A percentile compares a stretch with the other conserved stretches of the same genome.
These are phyloP conservation scores for Penicillium simplicissimum DNA, from an alignment of 495 filamentous ascomycete species.

Conservation along the genomic window DNA sequence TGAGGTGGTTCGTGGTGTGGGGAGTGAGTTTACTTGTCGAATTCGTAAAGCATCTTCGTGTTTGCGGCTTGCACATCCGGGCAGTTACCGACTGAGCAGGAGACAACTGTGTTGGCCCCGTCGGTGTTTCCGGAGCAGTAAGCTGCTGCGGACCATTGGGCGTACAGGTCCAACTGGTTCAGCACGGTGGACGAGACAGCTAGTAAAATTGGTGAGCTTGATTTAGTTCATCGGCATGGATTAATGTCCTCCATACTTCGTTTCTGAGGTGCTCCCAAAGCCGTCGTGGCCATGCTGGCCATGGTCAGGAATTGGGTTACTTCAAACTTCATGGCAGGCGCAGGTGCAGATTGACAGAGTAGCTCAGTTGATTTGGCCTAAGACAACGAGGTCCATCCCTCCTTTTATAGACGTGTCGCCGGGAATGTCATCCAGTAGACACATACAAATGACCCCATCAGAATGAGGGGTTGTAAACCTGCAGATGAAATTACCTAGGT, in stretches of 20 bases:
- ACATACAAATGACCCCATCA: too few species aligned
- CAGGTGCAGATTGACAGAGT: too few species aligned
- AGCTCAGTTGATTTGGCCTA: too few species aligned
- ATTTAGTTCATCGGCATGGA: not conserved
- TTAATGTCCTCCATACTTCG: not conserved
- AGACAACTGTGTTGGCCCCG: slow-evolving; percentile 39
- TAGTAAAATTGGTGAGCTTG: not conserved
- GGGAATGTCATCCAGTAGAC: too few species aligned
- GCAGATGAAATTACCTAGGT: too few species aligned
- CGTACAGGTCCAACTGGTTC: slow-evolving; percentile 54
- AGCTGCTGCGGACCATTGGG: slow-evolving; percentile 63
- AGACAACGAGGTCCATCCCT: too few species aligned
- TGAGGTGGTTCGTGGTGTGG: slow-evolving; percentile 4
- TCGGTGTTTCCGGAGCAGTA: slow-evolving; percentile 59
- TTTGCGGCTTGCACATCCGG: slow-evolving; percentile 53
- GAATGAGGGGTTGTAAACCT: too few species aligned
- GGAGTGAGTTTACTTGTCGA: slow-evolving; percentile 51
- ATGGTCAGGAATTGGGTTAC: not conserved
- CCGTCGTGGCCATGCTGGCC: not conserved
- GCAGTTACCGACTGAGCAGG: slow-evolving; percentile 57
- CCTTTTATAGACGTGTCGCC: too few species aligned
- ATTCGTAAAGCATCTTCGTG: slow-evolving; percentile 53
- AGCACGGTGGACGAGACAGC: slow-evolving; percentile 9
- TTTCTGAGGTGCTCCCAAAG: not conserved
- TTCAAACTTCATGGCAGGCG: not conserved